Percentiles rank a stretch among this genome's conserved stretches.
These are phyloP conservation scores for Verruconis gallopava DNA, from an alignment of 2,329 filamentous ascomycete genomes.

Conservation along the genomic window DNA sequence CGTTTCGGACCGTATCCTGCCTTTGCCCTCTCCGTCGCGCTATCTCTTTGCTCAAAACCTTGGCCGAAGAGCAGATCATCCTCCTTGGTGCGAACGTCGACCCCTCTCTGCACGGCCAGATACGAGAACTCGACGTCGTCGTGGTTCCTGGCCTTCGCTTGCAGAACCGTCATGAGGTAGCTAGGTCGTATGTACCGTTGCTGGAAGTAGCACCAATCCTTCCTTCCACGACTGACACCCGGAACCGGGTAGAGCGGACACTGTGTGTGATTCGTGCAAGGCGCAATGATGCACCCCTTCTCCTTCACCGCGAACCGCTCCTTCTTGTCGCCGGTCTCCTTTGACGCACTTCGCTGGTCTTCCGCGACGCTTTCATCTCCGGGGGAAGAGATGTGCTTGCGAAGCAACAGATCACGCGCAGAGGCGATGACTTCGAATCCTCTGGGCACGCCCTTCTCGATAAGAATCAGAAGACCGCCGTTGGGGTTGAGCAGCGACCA, in stretches of 20 bases:
- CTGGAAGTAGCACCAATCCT: slow-evolving; percentile 82
- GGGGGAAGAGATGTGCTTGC: slow-evolving; percentile 58
- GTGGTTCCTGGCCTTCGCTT: slow-evolving; percentile 58
- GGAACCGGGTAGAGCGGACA: slow-evolving; percentile 79
- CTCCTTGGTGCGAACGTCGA: slow-evolving; percentile 36
- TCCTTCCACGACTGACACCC: slow-evolving; percentile 59
- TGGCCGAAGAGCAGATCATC: slow-evolving; percentile 18
- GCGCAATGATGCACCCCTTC: slow-evolving; percentile 47
- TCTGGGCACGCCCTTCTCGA: slow-evolving; percentile 83
- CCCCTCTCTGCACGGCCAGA: slow-evolving; percentile 68
- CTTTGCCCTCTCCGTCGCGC: slow-evolving; percentile 55
- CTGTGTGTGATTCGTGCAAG: slow-evolving; percentile 73
- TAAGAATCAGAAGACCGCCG: slow-evolving; percentile 71
- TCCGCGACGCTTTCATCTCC: slow-evolving; percentile 22
- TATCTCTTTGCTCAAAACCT: slow-evolving; percentile 35
- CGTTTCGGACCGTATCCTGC: slow-evolving; percentile 46
- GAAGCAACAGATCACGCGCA: slow-evolving; percentile 65
- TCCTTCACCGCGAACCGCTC: slow-evolving; percentile 27
- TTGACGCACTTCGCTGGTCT: not conserved
- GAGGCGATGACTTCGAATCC: slow-evolving; percentile 88
- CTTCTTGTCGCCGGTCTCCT: not conserved
- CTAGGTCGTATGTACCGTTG: slow-evolving; percentile 77
- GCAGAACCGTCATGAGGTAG: slow-evolving; percentile 67
- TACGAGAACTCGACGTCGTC: slow-evolving; percentile 90
- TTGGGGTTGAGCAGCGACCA: slow-evolving; percentile 77